Base-by-base conservation (phyloP, 345 rosid genomes). In the Lepidium africanum region DNA sequence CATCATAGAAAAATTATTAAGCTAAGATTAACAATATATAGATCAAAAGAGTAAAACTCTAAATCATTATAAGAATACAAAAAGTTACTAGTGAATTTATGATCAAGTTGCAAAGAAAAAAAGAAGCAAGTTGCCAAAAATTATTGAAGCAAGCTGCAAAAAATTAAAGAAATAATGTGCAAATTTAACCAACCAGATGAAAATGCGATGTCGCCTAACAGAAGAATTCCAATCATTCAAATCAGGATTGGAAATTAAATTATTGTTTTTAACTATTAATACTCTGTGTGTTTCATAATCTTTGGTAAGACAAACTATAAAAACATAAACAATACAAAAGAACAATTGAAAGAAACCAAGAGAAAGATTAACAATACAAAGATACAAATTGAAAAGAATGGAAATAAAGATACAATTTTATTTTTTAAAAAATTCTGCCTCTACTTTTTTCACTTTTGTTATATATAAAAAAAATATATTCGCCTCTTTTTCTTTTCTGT, bases 171-270 rank as follows among this genome's bases (percentile, higher is more conserved):
- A 59, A 66, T 12, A 56, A 49, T 32, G 61, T 67, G 57, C 41
- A 46, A 36, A 37, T 36, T 51, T 67, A 59, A 74, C 72, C 56
- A 60, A 74, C 57, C 17, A 60, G 16, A 59, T 42, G 49, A 67
- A 48, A 60, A 52, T 74, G 69, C 52, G 55, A 74, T 42, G 67
- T 41, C 5, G 23, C 73, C 51, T 60, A 52, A 67, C 67, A 23
- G 43, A 43, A 25, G 11, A 41, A 32, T 10, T 65, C 36, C 9
- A 48, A 21, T 12, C 7, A 55, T 56, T 56, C 4, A 56, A 35
- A 56, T 46, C 42, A 63, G 14, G 36, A 64, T 8, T 47, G 49
- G 59, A 60, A 52, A 60, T n/a, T 53, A 52, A 60, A 37, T 36
- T 59, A 45, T 43, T 23, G 16, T 11, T 51, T 46, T 13, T 0